Conservation (phyloP, 345 rosid genomes). For the Alliaria petiolata region DNA sequence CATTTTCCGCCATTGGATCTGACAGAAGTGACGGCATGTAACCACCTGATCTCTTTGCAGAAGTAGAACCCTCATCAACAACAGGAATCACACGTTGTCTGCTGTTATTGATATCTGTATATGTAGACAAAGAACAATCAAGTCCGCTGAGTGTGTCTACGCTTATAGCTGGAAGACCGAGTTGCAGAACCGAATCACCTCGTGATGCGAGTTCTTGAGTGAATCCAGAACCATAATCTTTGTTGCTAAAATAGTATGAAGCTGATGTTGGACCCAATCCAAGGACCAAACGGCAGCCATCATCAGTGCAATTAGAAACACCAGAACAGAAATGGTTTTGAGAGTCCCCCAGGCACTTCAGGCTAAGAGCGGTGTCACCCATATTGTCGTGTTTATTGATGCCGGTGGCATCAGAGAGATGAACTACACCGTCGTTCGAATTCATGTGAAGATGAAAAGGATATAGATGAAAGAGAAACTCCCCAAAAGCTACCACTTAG, state of each 20-base stretch:
- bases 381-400: conserved; percentile 36
- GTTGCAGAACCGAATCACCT: conserved; percentile 55
- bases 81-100: conserved; percentile 48
- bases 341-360: conserved; percentile 44
- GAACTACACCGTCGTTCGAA: conserved; percentile 38
- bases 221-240: conserved; percentile 30
- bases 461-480: neutral
- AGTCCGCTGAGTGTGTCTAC: conserved; percentile 34
- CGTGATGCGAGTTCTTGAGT: conserved; percentile 37
- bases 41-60: conserved; percentile 93
- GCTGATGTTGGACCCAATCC: conserved; percentile 87
- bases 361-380: conserved; percentile 59
- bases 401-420: conserved; percentile 33
- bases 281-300: conserved; percentile 77
- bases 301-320: conserved; percentile 49
- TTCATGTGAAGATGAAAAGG: conserved; percentile 40
- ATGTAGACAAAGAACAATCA: conserved; percentile 47
- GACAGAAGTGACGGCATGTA: conserved; percentile 81
- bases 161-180: conserved; percentile 59
- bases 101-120: conserved; percentile 33
- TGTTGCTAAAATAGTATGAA: conserved; percentile 41
- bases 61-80: conserved; percentile 88
- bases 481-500: conserved; percentile 14
- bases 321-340: conserved; percentile 34
- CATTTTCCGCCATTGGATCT: conserved; percentile 43